Conservation (phyloP, 2,329 filamentous ascomycete species). For the Clathrospora elynae region DNA sequence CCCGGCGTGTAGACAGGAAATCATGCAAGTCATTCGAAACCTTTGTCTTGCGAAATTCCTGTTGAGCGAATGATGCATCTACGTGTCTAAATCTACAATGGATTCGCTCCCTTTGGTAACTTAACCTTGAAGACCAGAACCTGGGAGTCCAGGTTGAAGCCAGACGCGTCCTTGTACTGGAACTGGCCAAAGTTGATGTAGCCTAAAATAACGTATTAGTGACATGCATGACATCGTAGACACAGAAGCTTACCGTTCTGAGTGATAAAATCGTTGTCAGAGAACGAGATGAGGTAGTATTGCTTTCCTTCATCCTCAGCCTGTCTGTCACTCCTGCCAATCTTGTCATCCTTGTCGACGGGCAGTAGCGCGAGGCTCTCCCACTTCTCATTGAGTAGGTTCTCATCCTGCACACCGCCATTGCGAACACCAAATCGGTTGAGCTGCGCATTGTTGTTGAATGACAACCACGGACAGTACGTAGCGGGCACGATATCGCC, state of each 20-base stretch:
- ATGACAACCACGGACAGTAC: constrained; percentile 71
- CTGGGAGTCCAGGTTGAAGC: constrained; percentile 65
- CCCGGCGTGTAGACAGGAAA: no score
- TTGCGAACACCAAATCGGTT: constrained; percentile 71
- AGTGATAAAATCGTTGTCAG: constrained; percentile 77
- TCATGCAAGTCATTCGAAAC: no score
- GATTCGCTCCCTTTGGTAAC: constrained; percentile 49
- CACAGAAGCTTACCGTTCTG: constrained; percentile 62
- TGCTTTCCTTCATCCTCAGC: constrained; percentile 60
- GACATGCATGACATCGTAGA: not conserved
- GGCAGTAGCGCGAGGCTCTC: constrained; percentile 69
- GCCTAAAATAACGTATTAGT: constrained; percentile 43
- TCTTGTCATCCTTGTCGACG: constrained; percentile 51
- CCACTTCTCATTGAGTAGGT: constrained; percentile 77
- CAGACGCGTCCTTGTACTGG: constrained; percentile 62
- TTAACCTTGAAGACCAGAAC: constrained; percentile 66
- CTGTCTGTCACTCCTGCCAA: constrained; percentile 24
- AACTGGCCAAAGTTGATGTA: constrained; percentile 63
- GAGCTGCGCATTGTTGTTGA: constrained; percentile 69
- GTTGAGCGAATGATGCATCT: no score
- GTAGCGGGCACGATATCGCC: constrained; percentile 60
- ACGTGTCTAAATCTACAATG: constrained; percentile 21
- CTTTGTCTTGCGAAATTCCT: no score
- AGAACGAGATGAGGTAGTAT: constrained; percentile 70
- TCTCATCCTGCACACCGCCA: constrained; percentile 63